Percentiles rank a stretch among this genome's conserved stretches.
Evolutionary conservation across 345 rosid genomes (phyloP).

Genomic region (Clausena lansium): DNA sequence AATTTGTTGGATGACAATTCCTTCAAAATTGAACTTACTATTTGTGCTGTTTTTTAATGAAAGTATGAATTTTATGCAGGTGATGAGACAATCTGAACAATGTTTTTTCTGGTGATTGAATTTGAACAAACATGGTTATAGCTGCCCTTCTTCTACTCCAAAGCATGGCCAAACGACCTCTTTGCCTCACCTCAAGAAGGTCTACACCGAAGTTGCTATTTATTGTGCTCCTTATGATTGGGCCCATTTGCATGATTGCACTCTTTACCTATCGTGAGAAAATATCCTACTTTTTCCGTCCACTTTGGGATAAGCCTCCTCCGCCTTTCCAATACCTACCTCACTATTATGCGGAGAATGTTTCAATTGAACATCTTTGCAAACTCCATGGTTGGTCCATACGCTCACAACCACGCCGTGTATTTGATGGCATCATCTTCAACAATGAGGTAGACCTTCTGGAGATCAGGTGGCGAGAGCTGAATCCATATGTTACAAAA

Average conservation of each 20-base stretch:
- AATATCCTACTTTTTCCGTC: slow-evolving; percentile 70
- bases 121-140: slow-evolving; percentile 21
- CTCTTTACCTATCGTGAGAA: slow-evolving; percentile 41
- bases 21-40: background rate
- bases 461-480: slow-evolving; percentile 82
- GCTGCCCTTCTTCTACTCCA: slow-evolving; percentile 2
- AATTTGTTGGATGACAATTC: background rate
- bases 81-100: slow-evolving; percentile 5
- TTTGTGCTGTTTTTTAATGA: background rate
- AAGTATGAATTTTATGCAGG: slow-evolving; percentile 22
- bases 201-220: slow-evolving; percentile 33
- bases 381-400: slow-evolving; percentile 81
- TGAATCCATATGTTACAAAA: slow-evolving; percentile 59
- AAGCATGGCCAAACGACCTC: slow-evolving; percentile 49
- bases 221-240: slow-evolving; percentile 41
- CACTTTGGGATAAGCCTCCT: slow-evolving; percentile 90
- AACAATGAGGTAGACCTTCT: slow-evolving; percentile 87
- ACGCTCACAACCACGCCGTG: slow-evolving; percentile 54
- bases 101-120: slow-evolving; percentile 3
- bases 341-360: slow-evolving; percentile 92
- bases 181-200: slow-evolving; percentile 35
- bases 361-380: slow-evolving; percentile 78
- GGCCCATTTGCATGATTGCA: slow-evolving; percentile 50
- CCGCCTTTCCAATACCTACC: slow-evolving; percentile 64
- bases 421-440: slow-evolving; percentile 78